Conservation (phyloP, 495 filamentous ascomycete genomes). For the Niebla homalea region DNA sequence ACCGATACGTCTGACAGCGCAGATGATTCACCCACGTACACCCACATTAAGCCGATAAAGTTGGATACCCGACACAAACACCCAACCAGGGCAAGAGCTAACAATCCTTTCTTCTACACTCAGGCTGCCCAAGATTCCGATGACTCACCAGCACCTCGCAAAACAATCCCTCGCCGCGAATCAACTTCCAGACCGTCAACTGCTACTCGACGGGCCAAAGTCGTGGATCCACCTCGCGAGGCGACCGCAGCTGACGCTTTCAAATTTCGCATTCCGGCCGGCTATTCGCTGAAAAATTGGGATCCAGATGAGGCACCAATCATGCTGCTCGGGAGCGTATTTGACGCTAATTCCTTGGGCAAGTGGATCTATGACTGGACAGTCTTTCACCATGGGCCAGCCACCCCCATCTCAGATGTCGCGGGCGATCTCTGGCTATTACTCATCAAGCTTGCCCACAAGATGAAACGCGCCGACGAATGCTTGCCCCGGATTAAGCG, state of each 20-base stretch:
- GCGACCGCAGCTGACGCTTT: slow-evolving; percentile 80
- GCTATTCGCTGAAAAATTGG: slow-evolving; percentile 98
- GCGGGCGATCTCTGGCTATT: slow-evolving; percentile 93
- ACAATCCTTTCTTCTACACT: slow-evolving; percentile 37
- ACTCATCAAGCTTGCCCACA: slow-evolving; percentile 89
- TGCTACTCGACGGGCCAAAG: slow-evolving; percentile 23
- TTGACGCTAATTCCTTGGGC: slow-evolving; percentile 92
- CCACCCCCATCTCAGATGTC: slow-evolving; percentile 78
- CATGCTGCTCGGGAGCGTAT: slow-evolving; percentile 86
- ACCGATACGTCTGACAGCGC: slow-evolving; percentile 43
- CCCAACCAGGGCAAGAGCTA: slow-evolving; percentile 34
- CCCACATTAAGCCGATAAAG: slow-evolving; percentile 24
- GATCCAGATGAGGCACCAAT: slow-evolving; percentile 89
- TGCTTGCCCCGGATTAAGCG: slow-evolving; percentile 59
- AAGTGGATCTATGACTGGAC: slow-evolving; percentile 99
- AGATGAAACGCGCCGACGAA: slow-evolving; percentile 85
- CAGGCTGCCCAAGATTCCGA: slow-evolving; percentile 32
- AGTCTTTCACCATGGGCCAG: slow-evolving; percentile 76
- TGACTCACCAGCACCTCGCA: slow-evolving; percentile 13
- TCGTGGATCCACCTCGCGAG: slow-evolving; percentile 36
- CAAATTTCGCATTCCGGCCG: slow-evolving; percentile 68
- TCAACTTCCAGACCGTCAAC: slow-evolving; percentile 36
- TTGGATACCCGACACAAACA: slow-evolving; percentile 29
- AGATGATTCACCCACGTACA: slow-evolving; percentile 30
- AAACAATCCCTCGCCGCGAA: slow-evolving; percentile 34